Percentiles rank a stretch among this genome's conserved stretches.
Conservation (phyloP, 805 yeast species). For the Spathaspora hagerdaliae region DNA sequence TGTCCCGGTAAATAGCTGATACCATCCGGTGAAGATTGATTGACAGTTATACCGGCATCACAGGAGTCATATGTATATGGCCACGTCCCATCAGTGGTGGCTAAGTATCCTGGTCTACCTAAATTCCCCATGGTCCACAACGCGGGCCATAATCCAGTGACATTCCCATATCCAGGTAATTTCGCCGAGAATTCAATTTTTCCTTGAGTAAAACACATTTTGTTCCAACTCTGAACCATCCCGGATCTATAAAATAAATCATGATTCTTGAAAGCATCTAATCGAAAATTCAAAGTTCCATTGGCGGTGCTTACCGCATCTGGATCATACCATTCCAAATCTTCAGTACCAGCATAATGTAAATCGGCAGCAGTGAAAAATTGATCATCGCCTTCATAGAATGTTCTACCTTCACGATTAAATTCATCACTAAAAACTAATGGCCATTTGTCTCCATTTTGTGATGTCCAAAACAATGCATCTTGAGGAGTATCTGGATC, state of each 20-base stretch:
- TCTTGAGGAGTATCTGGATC: conserved; percentile 68
- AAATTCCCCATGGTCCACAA: conserved; percentile 95
- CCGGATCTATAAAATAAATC: conserved; percentile 81
- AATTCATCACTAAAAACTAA: no score
- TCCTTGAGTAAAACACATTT: no score
- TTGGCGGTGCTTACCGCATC: conserved; percentile 77
- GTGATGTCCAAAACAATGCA: conserved; percentile 35
- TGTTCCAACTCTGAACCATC: no score
- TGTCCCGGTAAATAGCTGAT: conserved; percentile 72
- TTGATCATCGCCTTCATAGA: no score
- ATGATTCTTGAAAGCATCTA: conserved; percentile 85
- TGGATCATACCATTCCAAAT: conserved; percentile 93
- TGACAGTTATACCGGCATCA: conserved; percentile 93
- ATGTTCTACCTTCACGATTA: conserved; percentile 83
- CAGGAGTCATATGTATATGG: conserved; percentile 85
- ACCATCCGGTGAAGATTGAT: conserved; percentile 89
- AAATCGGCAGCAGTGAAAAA: conserved; percentile 82
- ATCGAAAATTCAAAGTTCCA: no score
- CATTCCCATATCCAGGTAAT: conserved; percentile 74
- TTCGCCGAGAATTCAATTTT: conserved; percentile 68
- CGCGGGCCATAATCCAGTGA: conserved; percentile 94
- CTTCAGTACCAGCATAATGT: conserved; percentile 82
- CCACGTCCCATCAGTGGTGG: conserved; percentile 92
- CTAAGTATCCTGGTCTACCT: no score
- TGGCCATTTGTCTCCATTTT: conserved; percentile 69